Base-by-base conservation (phyloP, 331 rosid genomes). In the Rosa hybrid region DNA sequence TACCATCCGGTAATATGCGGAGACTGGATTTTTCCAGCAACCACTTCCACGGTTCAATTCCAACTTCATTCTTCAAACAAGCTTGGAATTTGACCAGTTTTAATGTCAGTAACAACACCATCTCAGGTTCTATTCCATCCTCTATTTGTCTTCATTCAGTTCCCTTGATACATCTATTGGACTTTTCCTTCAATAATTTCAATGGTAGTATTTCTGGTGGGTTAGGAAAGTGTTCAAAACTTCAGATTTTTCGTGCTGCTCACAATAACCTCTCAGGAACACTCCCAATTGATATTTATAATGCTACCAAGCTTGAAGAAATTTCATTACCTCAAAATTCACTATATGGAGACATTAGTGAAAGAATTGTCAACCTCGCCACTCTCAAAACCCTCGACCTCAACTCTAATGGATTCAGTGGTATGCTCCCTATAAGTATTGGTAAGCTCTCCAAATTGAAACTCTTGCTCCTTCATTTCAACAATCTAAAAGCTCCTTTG, bases 371-470 rank as follows among this genome's bases (percentile, higher is more conserved):
- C 44, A 34, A 16, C 12, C 71, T 65, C 38, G 0, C n/a, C 12
- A 65, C 7, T 65, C 71, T 65, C 23, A 34, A 2, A 34, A 14
- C 16, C 44, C 71, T 65, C 0, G 12, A 65, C 20, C 71, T 65
- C 46, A 30, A 7, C 6, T 30, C 12, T 34, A 34, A 65, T 16
- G 46, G 44, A 16, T 34, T 65, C 18, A 65, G 21, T 30, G 46
- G 71, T 21, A 2, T 65, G 6, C 71, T 65, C 44, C 71, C 46
- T 65, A 0, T 13, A 14, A 65, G n/a, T 67, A 39, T 39, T 17
- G 72, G 72, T 3, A 38, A 39, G 14, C 72, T 67, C 21, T 67
- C 72, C 49, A 67, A 30, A 8, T 39, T 67, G 72, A 67, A 67
- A 39, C 1, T 67, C 7, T 8, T 67, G 12, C 0, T 39, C 48